A percentile compares a stretch with the other conserved stretches of the same genome.
phyloP scores from a whole-genome alignment of 768 basidiomycete species.

The Podaxis rugospora region DNA sequence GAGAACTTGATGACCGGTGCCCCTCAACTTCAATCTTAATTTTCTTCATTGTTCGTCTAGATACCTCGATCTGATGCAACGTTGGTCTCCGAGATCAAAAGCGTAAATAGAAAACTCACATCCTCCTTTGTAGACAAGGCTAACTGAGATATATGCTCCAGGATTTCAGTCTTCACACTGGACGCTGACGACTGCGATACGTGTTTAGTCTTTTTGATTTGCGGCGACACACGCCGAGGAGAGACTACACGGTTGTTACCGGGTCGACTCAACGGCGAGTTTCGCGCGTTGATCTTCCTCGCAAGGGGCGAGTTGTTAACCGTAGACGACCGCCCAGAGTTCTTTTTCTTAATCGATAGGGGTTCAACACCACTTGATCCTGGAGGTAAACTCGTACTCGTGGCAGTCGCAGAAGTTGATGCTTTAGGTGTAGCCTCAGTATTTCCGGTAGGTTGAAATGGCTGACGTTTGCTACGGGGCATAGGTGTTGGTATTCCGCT shows the following conservation, averaged over 20 bases:
- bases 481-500: constrained; percentile 39
- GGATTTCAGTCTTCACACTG: constrained; percentile 29
- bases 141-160: constrained; percentile 43
- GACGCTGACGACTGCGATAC: constrained; percentile 22
- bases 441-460: constrained; percentile 52
- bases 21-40: constrained; percentile 68
- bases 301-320: constrained; percentile 28
- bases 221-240: constrained; percentile 53
- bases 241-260: constrained; percentile 37
- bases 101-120: constrained; percentile 36
- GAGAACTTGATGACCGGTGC: constrained; percentile 22
- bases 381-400: constrained; percentile 23
- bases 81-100: constrained; percentile 3
- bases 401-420: constrained; percentile 18
- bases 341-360: constrained; percentile 82
- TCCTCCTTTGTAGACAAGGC: constrained; percentile 60
- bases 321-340: constrained; percentile 49
- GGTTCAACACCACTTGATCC: constrained; percentile 56
- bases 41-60: constrained; percentile 67
- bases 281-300: constrained; percentile 40
- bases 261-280: constrained; percentile 48
- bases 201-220: constrained; percentile 37
- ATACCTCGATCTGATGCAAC: constrained; percentile 58
- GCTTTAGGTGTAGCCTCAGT: constrained; percentile 51
- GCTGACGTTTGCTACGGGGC: constrained; percentile 69